A percentile compares a stretch with the other conserved stretches of the same genome.
These are phyloP conservation scores for Apiospora sp. DNA, from an alignment of 2,329 filamentous ascomycete species.

Conservation along the genomic window DNA sequence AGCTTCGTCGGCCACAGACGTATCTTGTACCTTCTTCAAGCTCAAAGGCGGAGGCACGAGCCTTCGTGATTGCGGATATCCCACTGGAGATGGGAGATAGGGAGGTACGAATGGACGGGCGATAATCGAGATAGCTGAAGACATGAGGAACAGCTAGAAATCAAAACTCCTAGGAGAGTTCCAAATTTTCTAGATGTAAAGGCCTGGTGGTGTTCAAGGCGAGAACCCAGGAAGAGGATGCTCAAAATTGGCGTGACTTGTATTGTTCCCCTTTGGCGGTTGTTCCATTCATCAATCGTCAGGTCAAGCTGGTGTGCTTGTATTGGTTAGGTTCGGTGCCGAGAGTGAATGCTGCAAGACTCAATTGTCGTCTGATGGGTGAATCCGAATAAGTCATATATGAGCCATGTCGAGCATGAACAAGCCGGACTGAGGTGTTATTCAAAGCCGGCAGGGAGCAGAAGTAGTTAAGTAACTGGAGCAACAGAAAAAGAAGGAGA, in stretches of 20 bases:
- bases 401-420: constrained; percentile 29
- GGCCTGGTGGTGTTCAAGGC: not conserved
- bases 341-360: constrained; percentile 21
- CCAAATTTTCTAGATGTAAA: constrained; percentile 8
- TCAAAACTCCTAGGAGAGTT: constrained; percentile 4
- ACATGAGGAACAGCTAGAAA: constrained; percentile 34
- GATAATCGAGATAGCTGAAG: constrained; percentile 39
- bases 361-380: not conserved
- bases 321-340: not conserved
- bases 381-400: constrained; percentile 26
- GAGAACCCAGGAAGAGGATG: not conserved
- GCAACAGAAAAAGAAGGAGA: not conserved
- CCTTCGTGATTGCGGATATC: constrained; percentile 30
- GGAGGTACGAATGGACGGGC: constrained; percentile 36
- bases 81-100: constrained; percentile 39
- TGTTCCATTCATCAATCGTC: constrained; percentile 14
- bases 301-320: not conserved
- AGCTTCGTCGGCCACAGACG: constrained; percentile 36
- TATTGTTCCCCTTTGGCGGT: constrained; percentile 2
- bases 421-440: not conserved
- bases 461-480: not conserved
- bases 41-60: constrained; percentile 30
- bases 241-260: not conserved
- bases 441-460: not conserved
- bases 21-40: constrained; percentile 35